A percentile compares a stretch with the other conserved stretches of the same genome.
Conservation (phyloP, 352 stramenopile species). For the Phytophthora chlamydospora region DNA sequence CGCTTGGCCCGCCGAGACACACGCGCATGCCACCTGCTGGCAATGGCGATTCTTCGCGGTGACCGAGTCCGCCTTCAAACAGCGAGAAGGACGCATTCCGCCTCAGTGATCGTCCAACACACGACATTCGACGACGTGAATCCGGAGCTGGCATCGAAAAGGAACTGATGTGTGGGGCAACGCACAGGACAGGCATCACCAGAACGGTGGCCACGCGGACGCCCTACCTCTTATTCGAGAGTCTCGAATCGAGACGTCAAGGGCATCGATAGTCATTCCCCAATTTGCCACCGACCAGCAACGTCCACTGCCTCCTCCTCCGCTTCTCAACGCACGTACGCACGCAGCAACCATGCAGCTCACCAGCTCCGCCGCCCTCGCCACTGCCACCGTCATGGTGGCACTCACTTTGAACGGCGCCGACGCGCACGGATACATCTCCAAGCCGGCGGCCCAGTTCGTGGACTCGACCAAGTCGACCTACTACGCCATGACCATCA, state of each 20-base stretch:
- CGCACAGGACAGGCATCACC: neutral
- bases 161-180: neutral
- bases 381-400: neutral
- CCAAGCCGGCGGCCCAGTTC: slow-evolving; percentile 49
- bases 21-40: slow-evolving; percentile 16
- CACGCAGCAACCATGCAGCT: slow-evolving; percentile 18
- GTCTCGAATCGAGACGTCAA: neutral
- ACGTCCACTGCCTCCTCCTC: neutral
- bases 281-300: slow-evolving; percentile 26
- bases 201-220: neutral
- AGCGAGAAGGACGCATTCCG: slow-evolving; percentile 9
- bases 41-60: slow-evolving; percentile 10
- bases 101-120: slow-evolving; percentile 14
- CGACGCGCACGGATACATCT: slow-evolving; percentile 62
- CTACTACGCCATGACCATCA: slow-evolving; percentile 48
- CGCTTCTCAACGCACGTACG: neutral
- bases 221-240: slow-evolving; percentile 11
- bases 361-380: slow-evolving; percentile 3
- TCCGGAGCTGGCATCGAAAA: slow-evolving; percentile 10
- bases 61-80: slow-evolving; percentile 10
- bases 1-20: neutral
- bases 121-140: slow-evolving; percentile 6
- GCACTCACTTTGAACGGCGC: slow-evolving; percentile 19
- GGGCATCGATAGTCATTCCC: slow-evolving; percentile 19
- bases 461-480: slow-evolving; percentile 34